Conservation (phyloP, 306 rosid genomes). For the Malus domestica region DNA sequence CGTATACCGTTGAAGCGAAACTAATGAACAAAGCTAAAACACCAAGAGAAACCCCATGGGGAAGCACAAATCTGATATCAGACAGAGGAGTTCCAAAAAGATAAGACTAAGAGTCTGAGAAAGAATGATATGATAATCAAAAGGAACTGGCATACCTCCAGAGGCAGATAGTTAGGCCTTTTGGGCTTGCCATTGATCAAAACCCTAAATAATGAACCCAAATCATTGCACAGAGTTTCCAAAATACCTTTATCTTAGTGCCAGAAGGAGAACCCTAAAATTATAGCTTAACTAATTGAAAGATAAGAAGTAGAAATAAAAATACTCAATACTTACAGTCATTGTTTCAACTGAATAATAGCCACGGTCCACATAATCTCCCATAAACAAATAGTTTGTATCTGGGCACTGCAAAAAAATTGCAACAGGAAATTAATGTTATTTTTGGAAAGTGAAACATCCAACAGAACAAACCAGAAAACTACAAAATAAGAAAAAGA, state of each 20-base stretch:
- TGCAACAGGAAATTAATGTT: slow-evolving; percentile 19
- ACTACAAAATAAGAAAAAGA: neutral
- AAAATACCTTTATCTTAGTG: neutral
- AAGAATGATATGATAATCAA: neutral
- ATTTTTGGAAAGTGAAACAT: neutral
- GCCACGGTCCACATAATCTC: slow-evolving; percentile 97
- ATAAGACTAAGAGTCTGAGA: neutral
- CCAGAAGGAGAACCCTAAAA: neutral
- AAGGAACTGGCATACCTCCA: slow-evolving; percentile 51
- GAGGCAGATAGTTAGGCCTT: slow-evolving; percentile 62
- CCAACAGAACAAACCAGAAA: neutral
- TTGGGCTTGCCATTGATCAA: slow-evolving; percentile 49
- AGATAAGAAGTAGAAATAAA: neutral
- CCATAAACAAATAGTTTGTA: slow-evolving; percentile 95
- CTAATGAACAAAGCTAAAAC: slow-evolving; percentile 52
- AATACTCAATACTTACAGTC: slow-evolving; percentile 39
- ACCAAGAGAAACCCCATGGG: too few species aligned
- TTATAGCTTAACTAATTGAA: neutral
- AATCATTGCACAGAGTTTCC: slow-evolving; percentile 1
- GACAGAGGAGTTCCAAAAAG: slow-evolving; percentile 8
- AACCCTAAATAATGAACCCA: neutral
- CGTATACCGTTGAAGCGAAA: slow-evolving; percentile 81
- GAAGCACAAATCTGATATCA: neutral
- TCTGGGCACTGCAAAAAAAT: slow-evolving; percentile 79
- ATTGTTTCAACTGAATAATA: slow-evolving; percentile 92